Evolutionary conservation across 2,329 filamentous ascomycete species (phyloP).

Genomic region (Colletotrichum theobromicola): DNA sequence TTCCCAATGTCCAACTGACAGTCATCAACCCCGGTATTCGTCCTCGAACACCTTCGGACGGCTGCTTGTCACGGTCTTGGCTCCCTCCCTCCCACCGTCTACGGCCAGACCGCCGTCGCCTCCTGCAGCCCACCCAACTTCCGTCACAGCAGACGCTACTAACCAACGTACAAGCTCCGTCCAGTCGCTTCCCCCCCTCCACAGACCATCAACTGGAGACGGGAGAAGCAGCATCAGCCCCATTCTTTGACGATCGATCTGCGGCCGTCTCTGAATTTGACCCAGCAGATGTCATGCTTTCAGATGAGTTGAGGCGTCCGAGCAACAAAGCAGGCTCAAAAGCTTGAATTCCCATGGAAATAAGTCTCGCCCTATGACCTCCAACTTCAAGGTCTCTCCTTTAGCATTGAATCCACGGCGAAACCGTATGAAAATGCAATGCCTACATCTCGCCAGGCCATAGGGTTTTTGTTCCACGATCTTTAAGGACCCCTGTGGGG

Average conservation of each 20-base stretch:
- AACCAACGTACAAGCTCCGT: not conserved
- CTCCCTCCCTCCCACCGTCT: conserved; percentile 16
- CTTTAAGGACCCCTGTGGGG: conserved; percentile 8
- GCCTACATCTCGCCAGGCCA: not conserved
- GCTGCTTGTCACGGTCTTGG: conserved; percentile 12
- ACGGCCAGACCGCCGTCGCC: not conserved
- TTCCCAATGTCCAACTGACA: not conserved
- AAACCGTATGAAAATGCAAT: not conserved
- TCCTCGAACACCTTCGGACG: not conserved
- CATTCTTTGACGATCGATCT: conserved; percentile 11
- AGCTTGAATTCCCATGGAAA: not conserved
- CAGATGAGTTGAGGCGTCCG: not conserved
- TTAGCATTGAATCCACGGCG: not conserved
- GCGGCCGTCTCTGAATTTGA: conserved; percentile 1
- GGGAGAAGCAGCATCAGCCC: conserved; percentile 1
- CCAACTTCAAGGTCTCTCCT: not conserved
- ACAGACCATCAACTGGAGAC: not conserved
- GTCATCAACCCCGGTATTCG: not conserved
- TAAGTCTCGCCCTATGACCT: not conserved
- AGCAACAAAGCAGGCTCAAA: not conserved
- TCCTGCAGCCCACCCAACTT: not conserved
- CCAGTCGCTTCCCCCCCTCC: not conserved
- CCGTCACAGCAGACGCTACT: not conserved
- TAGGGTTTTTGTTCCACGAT: not conserved
- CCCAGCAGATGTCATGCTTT: not conserved